Percentiles rank a stretch among this genome's conserved stretches.
Conservation (phyloP, 208 protist species). For the Angomonas ambiguus region DNA sequence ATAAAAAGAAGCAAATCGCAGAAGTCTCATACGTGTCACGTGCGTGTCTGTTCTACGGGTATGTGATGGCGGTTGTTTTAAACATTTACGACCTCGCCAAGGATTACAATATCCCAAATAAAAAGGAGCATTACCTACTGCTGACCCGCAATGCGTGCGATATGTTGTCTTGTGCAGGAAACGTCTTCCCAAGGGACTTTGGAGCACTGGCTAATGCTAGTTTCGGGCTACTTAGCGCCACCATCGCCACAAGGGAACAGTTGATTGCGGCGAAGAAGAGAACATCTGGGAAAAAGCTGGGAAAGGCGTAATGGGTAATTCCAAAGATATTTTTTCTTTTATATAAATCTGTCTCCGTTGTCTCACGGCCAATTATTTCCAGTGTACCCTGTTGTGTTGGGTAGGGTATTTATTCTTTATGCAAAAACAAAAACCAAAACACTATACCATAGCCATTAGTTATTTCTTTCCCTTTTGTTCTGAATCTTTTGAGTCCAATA, state of each 20-base stretch:
- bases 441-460: neutral
- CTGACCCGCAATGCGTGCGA: conserved; percentile 69
- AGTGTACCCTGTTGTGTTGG: too few relatives aligned
- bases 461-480: neutral
- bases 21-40: conserved; percentile 38
- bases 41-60: conserved; percentile 61
- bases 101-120: conserved; percentile 27
- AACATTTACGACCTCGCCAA: conserved; percentile 57
- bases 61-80: conserved; percentile 48
- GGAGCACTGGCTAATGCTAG: conserved; percentile 29
- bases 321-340: conserved; percentile 6
- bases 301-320: neutral
- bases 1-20: conserved; percentile 16
- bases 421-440: neutral
- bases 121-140: conserved; percentile 30
- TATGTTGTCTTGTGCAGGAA: conserved; percentile 58
- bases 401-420: too few relatives aligned
- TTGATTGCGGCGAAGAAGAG: conserved; percentile 24
- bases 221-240: conserved; percentile 66
- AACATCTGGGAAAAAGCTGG: neutral
- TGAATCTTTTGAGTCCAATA: neutral
- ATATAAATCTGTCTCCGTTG: neutral
- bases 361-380: too few relatives aligned
- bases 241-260: conserved; percentile 58
- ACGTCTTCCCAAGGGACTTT: conserved; percentile 37